These are phyloP conservation scores for Solanum microdontum DNA, from an alignment of 257 asterid genomes.

Conservation along the genomic window DNA sequence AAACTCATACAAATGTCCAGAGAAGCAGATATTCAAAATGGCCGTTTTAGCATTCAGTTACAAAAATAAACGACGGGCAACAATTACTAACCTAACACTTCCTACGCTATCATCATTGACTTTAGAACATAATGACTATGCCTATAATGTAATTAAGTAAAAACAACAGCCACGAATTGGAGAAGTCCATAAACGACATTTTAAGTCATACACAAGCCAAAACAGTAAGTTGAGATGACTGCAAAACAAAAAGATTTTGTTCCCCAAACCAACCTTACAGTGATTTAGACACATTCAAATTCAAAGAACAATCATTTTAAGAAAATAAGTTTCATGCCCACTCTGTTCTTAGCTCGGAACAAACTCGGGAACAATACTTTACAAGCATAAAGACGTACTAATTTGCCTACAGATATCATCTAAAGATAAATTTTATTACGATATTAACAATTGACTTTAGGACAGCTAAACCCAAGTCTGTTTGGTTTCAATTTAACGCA, in stretches of 20 bases:
- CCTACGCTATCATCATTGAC: neutral
- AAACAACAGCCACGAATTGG: neutral
- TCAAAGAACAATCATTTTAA: too few relatives aligned
- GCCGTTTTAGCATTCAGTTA: neutral
- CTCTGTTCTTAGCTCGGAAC: neutral
- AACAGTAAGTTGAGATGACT: neutral
- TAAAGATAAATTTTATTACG: neutral
- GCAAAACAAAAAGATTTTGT: too few relatives aligned
- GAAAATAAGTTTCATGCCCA: neutral
- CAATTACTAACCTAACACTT: too few relatives aligned
- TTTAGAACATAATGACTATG: neutral
- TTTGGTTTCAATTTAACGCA: neutral
- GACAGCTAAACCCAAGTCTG: neutral
- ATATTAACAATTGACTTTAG: neutral
- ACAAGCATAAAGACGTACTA: neutral
- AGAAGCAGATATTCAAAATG: neutral
- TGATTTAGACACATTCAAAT: neutral
- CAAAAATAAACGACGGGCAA: neutral
- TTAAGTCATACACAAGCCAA: neutral
- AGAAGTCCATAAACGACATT: neutral
- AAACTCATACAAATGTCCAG: neutral
- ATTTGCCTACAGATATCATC: neutral
- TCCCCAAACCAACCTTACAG: neutral
- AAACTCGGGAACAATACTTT: neutral
- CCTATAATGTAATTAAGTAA: neutral